Percentiles rank a stretch among this genome's conserved stretches.
Evolutionary conservation across 176 grass and related monocot species (phyloP).

Genomic region (Raddia guianensis): DNA sequence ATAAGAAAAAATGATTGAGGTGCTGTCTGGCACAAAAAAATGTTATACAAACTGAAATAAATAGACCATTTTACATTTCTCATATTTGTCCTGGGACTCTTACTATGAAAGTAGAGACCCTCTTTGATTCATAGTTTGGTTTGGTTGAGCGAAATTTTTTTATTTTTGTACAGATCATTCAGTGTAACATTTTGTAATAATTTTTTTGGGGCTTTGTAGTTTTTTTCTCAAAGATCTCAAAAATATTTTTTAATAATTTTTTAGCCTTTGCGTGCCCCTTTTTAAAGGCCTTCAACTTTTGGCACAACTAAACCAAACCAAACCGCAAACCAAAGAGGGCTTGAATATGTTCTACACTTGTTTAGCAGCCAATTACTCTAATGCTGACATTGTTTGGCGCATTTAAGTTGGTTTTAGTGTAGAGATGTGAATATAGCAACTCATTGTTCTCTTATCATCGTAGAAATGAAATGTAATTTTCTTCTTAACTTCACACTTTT

Average conservation of each 20-base stretch:
- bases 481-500: constrained; percentile 40
- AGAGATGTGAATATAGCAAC: constrained; percentile 4
- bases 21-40: not conserved
- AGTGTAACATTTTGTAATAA: too few species aligned
- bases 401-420: not conserved
- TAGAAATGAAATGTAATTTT: constrained; percentile 15
- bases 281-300: too few species aligned
- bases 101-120: too few species aligned
- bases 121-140: too few species aligned
- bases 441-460: not conserved
- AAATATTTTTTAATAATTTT: too few species aligned
- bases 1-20: not conserved
- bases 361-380: constrained; percentile 17
- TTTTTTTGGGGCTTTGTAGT: too few species aligned
- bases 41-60: not conserved
- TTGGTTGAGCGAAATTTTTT: too few species aligned
- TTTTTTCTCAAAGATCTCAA: too few species aligned
- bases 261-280: too few species aligned
- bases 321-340: too few species aligned
- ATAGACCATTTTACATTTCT: not conserved
- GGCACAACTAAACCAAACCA: too few species aligned
- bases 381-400: not conserved
- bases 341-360: not conserved
- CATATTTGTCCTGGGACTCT: not conserved
- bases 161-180: too few species aligned